These are phyloP conservation scores for Simmondsia chinensis DNA, from an alignment of 148 eudicot genomes.

Conservation along the genomic window DNA sequence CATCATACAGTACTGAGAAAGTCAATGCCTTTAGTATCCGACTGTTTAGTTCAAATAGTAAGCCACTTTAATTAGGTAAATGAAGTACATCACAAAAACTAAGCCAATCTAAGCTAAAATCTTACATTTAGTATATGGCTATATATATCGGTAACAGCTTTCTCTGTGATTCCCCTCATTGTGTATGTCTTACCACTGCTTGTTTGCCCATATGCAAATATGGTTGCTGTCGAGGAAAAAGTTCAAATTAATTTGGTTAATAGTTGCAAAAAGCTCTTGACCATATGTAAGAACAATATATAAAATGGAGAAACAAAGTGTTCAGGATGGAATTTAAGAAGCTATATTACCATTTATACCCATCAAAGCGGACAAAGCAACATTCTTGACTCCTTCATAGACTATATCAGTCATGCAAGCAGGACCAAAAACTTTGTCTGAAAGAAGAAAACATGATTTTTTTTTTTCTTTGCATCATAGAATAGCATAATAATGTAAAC, in stretches of 20 bases:
- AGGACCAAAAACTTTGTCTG: conserved; percentile 92
- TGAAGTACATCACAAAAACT: background rate
- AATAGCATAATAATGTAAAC: too few species aligned
- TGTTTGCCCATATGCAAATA: conserved; percentile 97
- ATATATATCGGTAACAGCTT: conserved; percentile 68
- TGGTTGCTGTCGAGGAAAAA: conserved; percentile 49
- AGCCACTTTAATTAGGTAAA: background rate
- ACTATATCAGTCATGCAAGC: conserved; percentile 52
- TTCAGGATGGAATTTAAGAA: too few species aligned
- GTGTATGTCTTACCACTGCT: conserved; percentile 97
- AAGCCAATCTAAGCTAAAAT: background rate
- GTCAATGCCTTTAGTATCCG: too few species aligned
- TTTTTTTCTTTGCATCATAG: too few species aligned
- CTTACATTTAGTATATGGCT: conserved; percentile 55
- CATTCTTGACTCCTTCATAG: conserved; percentile 82
- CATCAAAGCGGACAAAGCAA: conserved; percentile 81
- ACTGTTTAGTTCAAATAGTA: background rate
- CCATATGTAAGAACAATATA: background rate
- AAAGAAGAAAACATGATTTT: conserved; percentile 2
- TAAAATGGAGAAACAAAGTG: background rate
- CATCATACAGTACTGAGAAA: too few species aligned
- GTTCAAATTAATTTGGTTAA: background rate
- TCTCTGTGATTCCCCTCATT: conserved; percentile 92
- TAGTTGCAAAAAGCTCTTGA: background rate
- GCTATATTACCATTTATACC: conserved; percentile 79